Percentiles rank a stretch among this genome's conserved stretches.
These are phyloP conservation scores for Sungouiozyma ichnusensis DNA, from an alignment of 805 yeast genomes.

Conservation along the genomic window DNA sequence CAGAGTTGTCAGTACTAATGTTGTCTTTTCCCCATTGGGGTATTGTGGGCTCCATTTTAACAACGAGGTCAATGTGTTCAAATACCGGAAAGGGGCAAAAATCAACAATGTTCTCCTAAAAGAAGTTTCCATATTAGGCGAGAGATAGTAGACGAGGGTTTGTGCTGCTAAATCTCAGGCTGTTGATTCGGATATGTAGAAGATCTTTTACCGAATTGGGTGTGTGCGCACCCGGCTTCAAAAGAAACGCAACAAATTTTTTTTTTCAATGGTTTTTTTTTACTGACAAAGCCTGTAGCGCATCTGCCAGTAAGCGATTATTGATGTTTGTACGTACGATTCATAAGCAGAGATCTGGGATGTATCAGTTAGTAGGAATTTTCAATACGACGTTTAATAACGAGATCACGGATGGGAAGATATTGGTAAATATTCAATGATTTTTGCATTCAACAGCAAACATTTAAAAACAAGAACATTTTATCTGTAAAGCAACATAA, in stretches of 20 bases:
- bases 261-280: neutral
- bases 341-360: neutral
- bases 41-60: neutral
- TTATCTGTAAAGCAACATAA: neutral
- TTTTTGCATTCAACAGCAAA: no score
- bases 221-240: neutral
- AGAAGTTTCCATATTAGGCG: neutral
- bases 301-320: neutral
- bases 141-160: neutral
- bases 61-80: neutral
- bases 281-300: neutral
- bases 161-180: neutral
- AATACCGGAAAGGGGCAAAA: neutral
- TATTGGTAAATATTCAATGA: no score
- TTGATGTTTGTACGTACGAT: neutral
- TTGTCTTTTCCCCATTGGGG: neutral
- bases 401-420: neutral
- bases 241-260: neutral
- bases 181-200: neutral
- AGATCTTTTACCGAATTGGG: neutral
- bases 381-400: neutral
- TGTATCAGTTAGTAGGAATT: neutral
- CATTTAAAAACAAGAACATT: neutral
- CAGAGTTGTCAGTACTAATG: neutral
- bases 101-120: neutral